Evolutionary conservation across 495 filamentous ascomycete species (phyloP).

Genomic region (Sporormia fimetaria): DNA sequence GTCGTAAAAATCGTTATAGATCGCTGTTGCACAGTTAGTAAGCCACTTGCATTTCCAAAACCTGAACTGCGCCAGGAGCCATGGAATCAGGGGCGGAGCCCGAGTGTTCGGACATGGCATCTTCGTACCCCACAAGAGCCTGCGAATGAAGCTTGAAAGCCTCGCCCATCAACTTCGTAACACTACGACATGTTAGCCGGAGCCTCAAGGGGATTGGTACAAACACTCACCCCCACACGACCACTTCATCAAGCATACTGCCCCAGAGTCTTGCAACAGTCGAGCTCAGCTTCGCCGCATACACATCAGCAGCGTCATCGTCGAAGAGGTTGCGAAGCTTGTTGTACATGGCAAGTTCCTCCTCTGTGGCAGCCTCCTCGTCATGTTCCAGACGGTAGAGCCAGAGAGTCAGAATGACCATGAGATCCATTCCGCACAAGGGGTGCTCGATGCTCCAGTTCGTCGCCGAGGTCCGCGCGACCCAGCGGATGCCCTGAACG

Average conservation of each 20-base stretch:
- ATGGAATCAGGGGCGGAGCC: conserved; percentile 29
- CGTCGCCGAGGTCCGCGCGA: conserved; percentile 87
- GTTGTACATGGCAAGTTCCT: conserved; percentile 89
- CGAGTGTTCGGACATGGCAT: conserved; percentile 41
- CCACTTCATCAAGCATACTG: conserved; percentile 95
- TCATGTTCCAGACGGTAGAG: conserved; percentile 98
- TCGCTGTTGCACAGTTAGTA: conserved; percentile 15
- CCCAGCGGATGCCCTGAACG: conserved; percentile 91
- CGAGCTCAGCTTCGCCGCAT: conserved; percentile 73
- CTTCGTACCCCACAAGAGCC: conserved; percentile 85
- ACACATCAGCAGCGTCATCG: conserved; percentile 69
- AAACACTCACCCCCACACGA: conserved; percentile 82
- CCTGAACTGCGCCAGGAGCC: conserved; percentile 26
- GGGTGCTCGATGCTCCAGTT: conserved; percentile 99
- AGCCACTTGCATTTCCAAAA: conserved; percentile 31
- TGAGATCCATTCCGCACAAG: conserved; percentile 89
- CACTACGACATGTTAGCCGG: conserved; percentile 42
- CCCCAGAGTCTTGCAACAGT: conserved; percentile 94
- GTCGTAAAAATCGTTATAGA: conserved; percentile 19
- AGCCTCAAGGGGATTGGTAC: conserved; percentile 4
- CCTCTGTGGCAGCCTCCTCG: conserved; percentile 83
- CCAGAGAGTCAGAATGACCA: conserved; percentile 98
- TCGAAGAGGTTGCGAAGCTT: conserved; percentile 89
- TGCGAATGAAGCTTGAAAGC: conserved; percentile 96
- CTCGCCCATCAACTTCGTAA: conserved; percentile 95